Percentiles rank a stretch among this genome's conserved stretches.
Conservation (phyloP, 805 yeast genomes). For the Starmerella davenportii region DNA sequence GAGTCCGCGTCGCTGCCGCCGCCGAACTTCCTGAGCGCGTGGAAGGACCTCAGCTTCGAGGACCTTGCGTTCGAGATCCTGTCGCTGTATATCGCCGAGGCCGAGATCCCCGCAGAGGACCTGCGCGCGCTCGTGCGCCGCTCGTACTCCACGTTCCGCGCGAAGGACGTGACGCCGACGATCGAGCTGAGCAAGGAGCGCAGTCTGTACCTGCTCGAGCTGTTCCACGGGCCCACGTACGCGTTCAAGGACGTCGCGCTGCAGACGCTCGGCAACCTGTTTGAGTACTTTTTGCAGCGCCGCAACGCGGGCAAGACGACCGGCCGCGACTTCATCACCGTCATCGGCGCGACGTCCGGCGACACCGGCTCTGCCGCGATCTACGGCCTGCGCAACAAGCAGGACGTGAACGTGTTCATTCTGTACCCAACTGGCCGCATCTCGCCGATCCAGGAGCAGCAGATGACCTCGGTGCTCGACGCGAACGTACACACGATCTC, state of each 20-base stretch:
- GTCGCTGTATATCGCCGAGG: constrained; percentile 53
- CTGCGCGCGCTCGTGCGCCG: constrained; percentile 41
- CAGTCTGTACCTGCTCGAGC: constrained; percentile 60
- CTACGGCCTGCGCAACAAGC: constrained; percentile 90
- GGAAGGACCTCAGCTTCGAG: constrained; percentile 64
- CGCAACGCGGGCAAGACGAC: constrained; percentile 39
- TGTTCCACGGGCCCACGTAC: constrained; percentile 98
- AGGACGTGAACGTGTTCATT: constrained; percentile 93
- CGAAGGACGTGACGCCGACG: constrained; percentile 76
- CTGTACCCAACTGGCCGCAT: constrained; percentile 94
- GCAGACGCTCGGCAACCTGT: constrained; percentile 92
- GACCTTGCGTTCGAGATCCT: constrained; percentile 76
- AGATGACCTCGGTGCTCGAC: constrained; percentile 93
- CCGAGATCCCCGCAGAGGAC: constrained; percentile 58
- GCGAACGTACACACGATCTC: constrained; percentile 85
- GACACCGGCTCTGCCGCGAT: constrained; percentile 99
- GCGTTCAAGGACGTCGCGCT: constrained; percentile 98
- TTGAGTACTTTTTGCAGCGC: constrained; percentile 76
- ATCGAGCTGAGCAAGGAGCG: constrained; percentile 36
- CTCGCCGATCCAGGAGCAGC: constrained; percentile 94
- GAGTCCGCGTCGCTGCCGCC: constrained; percentile 55
- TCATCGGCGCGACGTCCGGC: constrained; percentile 98
- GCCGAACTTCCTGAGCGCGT: constrained; percentile 36
- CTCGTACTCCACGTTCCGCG: constrained; percentile 83
- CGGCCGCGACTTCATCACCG: constrained; percentile 68